Base-by-base conservation (phyloP, 2,329 filamentous ascomycete species). In the Pseudogymnoascus sp. region DNA sequence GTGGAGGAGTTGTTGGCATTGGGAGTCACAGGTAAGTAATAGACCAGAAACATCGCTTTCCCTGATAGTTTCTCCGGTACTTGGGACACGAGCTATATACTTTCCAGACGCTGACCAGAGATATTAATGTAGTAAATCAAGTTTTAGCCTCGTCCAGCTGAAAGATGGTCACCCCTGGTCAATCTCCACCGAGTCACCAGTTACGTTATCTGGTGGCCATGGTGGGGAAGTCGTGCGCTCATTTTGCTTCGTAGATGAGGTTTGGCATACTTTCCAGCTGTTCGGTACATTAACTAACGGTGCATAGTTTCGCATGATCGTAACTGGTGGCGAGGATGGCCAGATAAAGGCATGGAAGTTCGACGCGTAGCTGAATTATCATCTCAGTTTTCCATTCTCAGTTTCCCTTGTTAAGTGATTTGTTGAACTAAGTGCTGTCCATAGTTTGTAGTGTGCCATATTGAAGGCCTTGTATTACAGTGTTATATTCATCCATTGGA, bases 11-110 rank as follows among this genome's bases (percentile, higher is more conserved):
- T 11, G 74, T 90, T 39, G 87, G 84, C 1, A 81, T 80, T 1
- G 87, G 87, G n/a, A 78, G 80, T 37, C 86, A 88, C 68, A 86
- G 87, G 85, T 87, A 76, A 72, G 81, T 15, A 54, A 54, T 21
- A 8, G 2, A 21, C 26, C 17, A 5, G 13, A 5, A 26, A 2
- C 29, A 8, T 33, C 10, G 29, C 17, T 33, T 54, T 77, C 39
- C 17, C 5, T 59, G 6, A 40, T 66, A 62, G 33, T 15, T 77
- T 73, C 37, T 64, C 59, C 17, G 66, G 65, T 62, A 72, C 54
- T 59, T 26, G 13, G 37, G 37, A 26, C n/a, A 59, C 21, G 57
- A 4, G 13, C 4, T 17, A 9, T 17, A 31, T 59, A 39, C 70
- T 70, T 47, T 74, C 69, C 24, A 54, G 2, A 54, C 21, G 69